Conservation (phyloP, 2,329 filamentous ascomycete genomes). For the Pseudogymnoascus sp. region DNA sequence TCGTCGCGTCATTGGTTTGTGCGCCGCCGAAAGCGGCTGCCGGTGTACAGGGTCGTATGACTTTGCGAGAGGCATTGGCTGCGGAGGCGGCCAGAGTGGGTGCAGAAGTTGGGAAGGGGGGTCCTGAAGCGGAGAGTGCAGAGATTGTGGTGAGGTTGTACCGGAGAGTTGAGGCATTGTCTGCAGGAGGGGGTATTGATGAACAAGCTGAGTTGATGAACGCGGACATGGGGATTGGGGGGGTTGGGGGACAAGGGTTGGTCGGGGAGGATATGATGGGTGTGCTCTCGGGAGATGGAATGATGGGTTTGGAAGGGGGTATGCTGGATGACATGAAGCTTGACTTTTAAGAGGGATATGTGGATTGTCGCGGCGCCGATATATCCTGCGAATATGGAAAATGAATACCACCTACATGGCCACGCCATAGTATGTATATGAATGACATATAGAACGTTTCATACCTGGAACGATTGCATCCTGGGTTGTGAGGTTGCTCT, state of each 20-base stretch:
- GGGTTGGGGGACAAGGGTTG: not conserved
- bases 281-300: constrained; percentile 8
- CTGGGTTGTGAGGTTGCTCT: not conserved
- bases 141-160: constrained; percentile 25
- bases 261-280: constrained; percentile 11
- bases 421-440: not conserved
- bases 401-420: not conserved
- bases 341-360: constrained; percentile 2
- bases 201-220: constrained; percentile 8
- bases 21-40: constrained; percentile 39
- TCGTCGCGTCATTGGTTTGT: constrained; percentile 61
- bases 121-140: constrained; percentile 12
- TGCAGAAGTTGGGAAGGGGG: not conserved
- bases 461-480: not conserved
- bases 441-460: not conserved
- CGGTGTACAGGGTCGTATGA: constrained; percentile 24
- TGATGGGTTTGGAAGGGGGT: constrained; percentile 11
- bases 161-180: constrained; percentile 26
- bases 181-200: constrained; percentile 12
- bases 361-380: not conserved
- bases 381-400: not conserved
- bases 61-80: constrained; percentile 24
- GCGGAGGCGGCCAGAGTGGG: not conserved
- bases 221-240: not conserved
- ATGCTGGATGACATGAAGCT: constrained; percentile 13